Conservation (phyloP, 2,329 filamentous ascomycete species). For the Microdochium trichocladiopsis region DNA sequence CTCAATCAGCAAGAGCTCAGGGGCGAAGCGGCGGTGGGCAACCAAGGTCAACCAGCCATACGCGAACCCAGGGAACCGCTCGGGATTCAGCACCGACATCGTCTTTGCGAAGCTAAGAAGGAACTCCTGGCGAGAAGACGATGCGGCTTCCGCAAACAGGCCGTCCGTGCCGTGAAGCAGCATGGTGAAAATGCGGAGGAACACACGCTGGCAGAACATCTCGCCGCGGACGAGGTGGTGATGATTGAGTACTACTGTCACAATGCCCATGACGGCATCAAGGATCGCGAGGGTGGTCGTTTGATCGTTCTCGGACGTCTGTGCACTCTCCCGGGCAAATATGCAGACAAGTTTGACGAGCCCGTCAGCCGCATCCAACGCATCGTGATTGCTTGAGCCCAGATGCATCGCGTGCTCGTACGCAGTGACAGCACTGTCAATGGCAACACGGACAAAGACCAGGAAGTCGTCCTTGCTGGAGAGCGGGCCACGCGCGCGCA, state of each 20-base stretch:
- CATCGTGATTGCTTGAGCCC: conserved; percentile 49
- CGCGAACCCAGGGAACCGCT: conserved; percentile 71
- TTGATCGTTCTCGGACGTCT: conserved; percentile 49
- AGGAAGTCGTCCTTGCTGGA: conserved; percentile 69
- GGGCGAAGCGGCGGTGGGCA: conserved; percentile 79
- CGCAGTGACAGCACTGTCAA: conserved; percentile 71
- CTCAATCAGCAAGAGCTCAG: conserved; percentile 62
- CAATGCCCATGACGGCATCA: conserved; percentile 69
- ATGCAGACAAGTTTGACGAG: conserved; percentile 73
- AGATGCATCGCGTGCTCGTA: conserved; percentile 67
- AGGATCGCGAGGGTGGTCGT: conserved; percentile 64
- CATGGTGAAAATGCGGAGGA: conserved; percentile 82
- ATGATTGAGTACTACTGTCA: conserved; percentile 75
- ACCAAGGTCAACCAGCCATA: conserved; percentile 81
- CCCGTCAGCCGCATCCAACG: conserved; percentile 63
- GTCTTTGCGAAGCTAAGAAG: conserved; percentile 65
- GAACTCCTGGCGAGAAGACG: conserved; percentile 61
- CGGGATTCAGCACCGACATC: conserved; percentile 68
- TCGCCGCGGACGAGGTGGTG: conserved; percentile 78
- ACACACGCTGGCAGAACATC: conserved; percentile 78
- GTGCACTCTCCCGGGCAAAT: conserved; percentile 66
- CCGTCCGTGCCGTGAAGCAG: conserved; percentile 69
- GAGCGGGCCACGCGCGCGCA: conserved; percentile 69
- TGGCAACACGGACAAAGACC: conserved; percentile 70
- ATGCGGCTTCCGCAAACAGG: conserved; percentile 48